Evolutionary conservation across 2,329 filamentous ascomycete genomes (phyloP), one percentile per base, ranked within the genome.

Genomic region (Ustilaginoidea virens): DNA sequence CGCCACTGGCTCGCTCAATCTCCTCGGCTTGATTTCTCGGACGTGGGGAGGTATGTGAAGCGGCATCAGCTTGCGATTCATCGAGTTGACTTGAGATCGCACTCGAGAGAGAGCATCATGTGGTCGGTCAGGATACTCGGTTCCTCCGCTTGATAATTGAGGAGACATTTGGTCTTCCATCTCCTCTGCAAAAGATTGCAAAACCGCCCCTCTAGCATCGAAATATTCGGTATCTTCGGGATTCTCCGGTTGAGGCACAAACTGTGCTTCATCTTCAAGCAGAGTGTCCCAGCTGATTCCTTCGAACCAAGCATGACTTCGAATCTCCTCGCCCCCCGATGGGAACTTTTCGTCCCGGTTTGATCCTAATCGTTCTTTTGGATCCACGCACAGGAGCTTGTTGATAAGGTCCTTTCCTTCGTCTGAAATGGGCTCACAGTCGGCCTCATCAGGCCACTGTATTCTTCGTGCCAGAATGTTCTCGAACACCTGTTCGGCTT

Each of bases 221-320:
- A 98, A 98, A 47, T 98, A 98, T 47, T 98, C 92, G 0, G 90
- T 98, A 46, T 98, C 87, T 50, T 98, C 90, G 0, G 83, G 86
- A 41, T 98, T 87, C 45, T 93, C 83, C 2, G 80, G 77, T 23
- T 81, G 80, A 0, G 90, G 90, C 8, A 98, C 79, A 48, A 98
- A 98, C 34, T 93, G 83, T 4, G 92, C 85, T 46, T 94, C 86
- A 38, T 96, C 87, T 45, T 96, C 78, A n/a, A 93, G 66, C 13
- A 98, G 56, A 1, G 77, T 82, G 16, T 85, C 78, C 90, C 90
- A 98, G 43, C 82, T 83, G 42, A 92, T 64, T 20, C 77, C 82
- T 11, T 67, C 61, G 45, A 98, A 94, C 85, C 87, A 98, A 1
- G 77, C 61, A 44, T 98, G 90, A 32, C 58, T 76, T 38, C 86